A percentile compares a stretch with the other conserved stretches of the same genome.
Evolutionary conservation across 2,329 filamentous ascomycete genomes (phyloP).

Genomic region (Hyphodiscus sp.): DNA sequence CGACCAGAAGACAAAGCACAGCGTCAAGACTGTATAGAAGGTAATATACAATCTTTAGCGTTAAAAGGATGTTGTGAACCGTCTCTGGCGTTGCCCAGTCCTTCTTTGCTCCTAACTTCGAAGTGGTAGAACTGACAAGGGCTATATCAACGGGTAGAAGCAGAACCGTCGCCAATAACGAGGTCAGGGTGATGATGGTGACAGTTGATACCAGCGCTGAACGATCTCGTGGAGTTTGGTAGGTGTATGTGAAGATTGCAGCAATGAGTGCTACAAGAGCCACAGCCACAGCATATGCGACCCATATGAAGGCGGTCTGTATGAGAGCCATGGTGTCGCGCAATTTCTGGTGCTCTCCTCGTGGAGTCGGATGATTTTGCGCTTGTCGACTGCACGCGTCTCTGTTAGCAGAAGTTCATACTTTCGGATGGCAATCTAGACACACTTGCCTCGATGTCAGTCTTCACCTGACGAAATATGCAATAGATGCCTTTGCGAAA

Average conservation of each 20-base stretch:
- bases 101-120: conserved; percentile 75
- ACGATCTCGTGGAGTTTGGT: conserved; percentile 83
- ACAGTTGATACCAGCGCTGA: conserved; percentile 76
- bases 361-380: not conserved
- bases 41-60: conserved; percentile 87
- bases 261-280: conserved; percentile 69
- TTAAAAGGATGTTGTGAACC: conserved; percentile 70
- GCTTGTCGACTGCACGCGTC: not conserved
- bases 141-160: conserved; percentile 94
- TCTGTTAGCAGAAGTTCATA: not conserved
- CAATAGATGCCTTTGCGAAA: not conserved
- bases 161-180: conserved; percentile 84
- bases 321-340: conserved; percentile 46
- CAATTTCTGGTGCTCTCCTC: not conserved
- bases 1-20: conserved; percentile 77
- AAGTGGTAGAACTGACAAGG: conserved; percentile 81
- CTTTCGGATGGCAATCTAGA: not conserved
- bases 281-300: conserved; percentile 80
- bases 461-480: not conserved
- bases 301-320: conserved; percentile 89
- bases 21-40: conserved; percentile 87
- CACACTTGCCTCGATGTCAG: not conserved
- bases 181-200: conserved; percentile 79
- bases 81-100: conserved; percentile 85
- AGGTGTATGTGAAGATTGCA: conserved; percentile 81